These are phyloP conservation scores for Eucalyptus virginea DNA, from an alignment of 345 rosid genomes.

Conservation along the genomic window DNA sequence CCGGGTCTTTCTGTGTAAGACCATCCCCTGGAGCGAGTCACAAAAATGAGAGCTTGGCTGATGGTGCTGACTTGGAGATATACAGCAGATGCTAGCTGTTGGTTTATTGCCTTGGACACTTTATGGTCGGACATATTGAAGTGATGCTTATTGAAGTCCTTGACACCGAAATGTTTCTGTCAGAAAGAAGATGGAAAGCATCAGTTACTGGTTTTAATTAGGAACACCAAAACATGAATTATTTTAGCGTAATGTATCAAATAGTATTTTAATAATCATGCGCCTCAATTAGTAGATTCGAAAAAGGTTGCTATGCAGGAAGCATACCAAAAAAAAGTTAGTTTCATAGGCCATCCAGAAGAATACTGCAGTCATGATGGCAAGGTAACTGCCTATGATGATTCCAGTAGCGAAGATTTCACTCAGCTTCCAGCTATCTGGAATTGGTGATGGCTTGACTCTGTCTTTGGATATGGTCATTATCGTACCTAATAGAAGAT, in stretches of 20 bases:
- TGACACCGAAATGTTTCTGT: constrained; percentile 35
- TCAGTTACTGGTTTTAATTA: background rate
- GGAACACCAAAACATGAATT: background rate
- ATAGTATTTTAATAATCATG: background rate
- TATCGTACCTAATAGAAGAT: constrained; percentile 43
- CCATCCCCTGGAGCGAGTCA: constrained; percentile 62
- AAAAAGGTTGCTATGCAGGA: background rate
- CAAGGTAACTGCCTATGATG: constrained; percentile 67
- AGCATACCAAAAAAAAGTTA: constrained; percentile 44
- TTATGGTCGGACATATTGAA: background rate
- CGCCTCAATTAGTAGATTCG: background rate
- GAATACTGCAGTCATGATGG: constrained; percentile 58
- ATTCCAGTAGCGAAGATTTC: constrained; percentile 89
- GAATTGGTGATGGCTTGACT: constrained; percentile 80
- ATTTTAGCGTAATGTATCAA: background rate
- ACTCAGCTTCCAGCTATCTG: constrained; percentile 86
- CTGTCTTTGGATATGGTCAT: constrained; percentile 95
- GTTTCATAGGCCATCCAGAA: constrained; percentile 60
- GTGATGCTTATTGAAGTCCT: constrained; percentile 3
- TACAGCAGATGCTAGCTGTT: constrained; percentile 38
- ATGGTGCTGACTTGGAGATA: constrained; percentile 77
- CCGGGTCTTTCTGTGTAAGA: constrained; percentile 52
- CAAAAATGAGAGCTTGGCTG: constrained; percentile 85
- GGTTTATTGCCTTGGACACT: constrained; percentile 7
- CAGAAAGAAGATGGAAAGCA: background rate